Conservation (phyloP, 192 early-diverging fungal genomes). For the Coemansia sp. region DNA sequence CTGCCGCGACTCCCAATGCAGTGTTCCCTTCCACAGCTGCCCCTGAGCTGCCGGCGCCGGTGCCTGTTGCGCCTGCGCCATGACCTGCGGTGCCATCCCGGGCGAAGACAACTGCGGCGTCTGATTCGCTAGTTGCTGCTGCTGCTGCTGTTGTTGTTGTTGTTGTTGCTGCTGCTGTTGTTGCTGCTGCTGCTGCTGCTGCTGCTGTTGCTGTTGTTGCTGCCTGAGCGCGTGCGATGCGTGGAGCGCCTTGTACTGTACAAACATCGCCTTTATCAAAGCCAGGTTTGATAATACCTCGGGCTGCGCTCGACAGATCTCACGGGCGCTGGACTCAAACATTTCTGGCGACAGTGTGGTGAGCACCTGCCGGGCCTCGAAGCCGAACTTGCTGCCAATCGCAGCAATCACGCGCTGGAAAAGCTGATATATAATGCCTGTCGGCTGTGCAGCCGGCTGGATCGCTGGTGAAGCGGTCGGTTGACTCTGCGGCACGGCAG, state of each 20-base stretch:
- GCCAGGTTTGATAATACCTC: conserved; percentile 22
- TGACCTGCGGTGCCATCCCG: conserved; percentile 4
- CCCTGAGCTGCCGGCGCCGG: background rate
- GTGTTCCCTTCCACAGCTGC: conserved; percentile 25
- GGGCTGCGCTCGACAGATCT: conserved; percentile 23
- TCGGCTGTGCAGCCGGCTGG: conserved; percentile 6
- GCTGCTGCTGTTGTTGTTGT: conserved; percentile 15
- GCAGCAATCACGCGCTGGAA: conserved; percentile 7
- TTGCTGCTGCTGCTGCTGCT: conserved; percentile 9
- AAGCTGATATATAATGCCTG: conserved; percentile 7
- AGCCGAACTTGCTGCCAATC: conserved; percentile 11
- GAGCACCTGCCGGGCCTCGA: conserved; percentile 24
- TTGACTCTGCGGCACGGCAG: background rate
- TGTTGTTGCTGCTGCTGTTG: conserved; percentile 13
- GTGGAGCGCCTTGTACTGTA: conserved; percentile 11
- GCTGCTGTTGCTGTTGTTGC: conserved; percentile 9
- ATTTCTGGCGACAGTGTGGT: conserved; percentile 17
- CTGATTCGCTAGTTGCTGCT: conserved; percentile 12
- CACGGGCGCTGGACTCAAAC: conserved; percentile 28
- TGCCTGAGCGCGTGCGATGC: conserved; percentile 2
- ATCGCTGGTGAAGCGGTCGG: conserved; percentile 19
- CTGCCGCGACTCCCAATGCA: conserved; percentile 37
- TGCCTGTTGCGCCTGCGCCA: background rate
- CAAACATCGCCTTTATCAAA: conserved; percentile 13
- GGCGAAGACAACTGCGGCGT: conserved; percentile 15